These are phyloP conservation scores for Jamesozyma jinghongensis DNA, from an alignment of 805 yeast species.

Conservation along the genomic window DNA sequence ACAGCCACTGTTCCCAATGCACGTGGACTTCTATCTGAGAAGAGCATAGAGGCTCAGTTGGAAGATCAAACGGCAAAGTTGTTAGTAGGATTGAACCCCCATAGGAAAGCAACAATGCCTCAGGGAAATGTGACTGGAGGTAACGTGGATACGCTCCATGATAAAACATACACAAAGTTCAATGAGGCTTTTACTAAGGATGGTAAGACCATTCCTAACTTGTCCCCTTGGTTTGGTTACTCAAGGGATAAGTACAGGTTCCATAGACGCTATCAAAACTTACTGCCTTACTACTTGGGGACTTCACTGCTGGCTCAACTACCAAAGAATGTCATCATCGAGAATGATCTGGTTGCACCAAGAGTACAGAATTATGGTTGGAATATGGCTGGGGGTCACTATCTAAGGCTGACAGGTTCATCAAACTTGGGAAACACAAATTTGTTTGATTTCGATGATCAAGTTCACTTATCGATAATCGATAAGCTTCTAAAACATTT, in stretches of 20 bases:
- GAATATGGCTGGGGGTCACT: conserved; percentile 55
- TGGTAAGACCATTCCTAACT: neutral
- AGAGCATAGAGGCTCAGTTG: neutral
- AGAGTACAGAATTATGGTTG: conserved; percentile 55
- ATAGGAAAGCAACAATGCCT: neutral
- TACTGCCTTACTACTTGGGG: conserved; percentile 36
- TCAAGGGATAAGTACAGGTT: conserved; percentile 39
- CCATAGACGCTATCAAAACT: conserved; percentile 38
- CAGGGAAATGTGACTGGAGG: no score
- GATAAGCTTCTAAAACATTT: conserved; percentile 30
- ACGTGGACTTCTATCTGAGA: no score
- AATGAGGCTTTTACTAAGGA: neutral
- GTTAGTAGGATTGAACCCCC: conserved; percentile 1
- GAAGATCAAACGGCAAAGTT: conserved; percentile 6
- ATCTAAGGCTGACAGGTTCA: conserved; percentile 33
- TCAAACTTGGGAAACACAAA: conserved; percentile 5
- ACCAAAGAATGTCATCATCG: conserved; percentile 30
- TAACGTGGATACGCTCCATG: neutral
- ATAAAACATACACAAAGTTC: neutral
- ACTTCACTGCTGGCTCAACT: conserved; percentile 24
- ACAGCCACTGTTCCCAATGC: neutral
- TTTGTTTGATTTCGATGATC: conserved; percentile 15
- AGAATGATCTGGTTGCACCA: conserved; percentile 36
- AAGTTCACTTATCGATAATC: conserved; percentile 20
- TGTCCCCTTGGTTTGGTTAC: conserved; percentile 26